Evolutionary conservation across 2,329 filamentous ascomycete species (phyloP).

Genomic region (Fusarium annulatum): DNA sequence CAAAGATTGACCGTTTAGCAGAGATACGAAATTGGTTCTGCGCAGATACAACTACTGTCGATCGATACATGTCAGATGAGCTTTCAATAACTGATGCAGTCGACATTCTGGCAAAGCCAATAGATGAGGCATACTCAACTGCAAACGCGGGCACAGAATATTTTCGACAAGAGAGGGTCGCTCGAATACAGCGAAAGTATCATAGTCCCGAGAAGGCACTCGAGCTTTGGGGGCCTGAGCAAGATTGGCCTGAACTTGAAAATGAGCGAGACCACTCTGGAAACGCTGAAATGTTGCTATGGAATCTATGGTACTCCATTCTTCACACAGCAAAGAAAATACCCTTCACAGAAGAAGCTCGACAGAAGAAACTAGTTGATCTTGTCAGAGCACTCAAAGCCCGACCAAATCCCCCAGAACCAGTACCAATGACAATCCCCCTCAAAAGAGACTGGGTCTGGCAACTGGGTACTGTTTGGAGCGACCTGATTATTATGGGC

Average conservation of each 20-base stretch:
- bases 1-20: neutral
- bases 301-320: neutral
- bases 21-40: slow-evolving; percentile 1
- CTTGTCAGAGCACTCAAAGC: neutral
- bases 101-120: neutral
- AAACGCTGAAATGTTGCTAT: neutral
- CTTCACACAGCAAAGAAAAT: slow-evolving; percentile 2
- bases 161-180: neutral
- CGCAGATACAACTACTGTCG: fast-evolving
- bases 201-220: neutral
- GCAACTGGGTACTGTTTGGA: neutral
- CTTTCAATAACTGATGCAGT: neutral
- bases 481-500: neutral
- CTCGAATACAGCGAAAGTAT: neutral
- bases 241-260: neutral
- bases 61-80: neutral
- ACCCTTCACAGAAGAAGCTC: neutral
- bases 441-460: slow-evolving; percentile 11
- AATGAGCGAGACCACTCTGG: neutral
- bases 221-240: neutral
- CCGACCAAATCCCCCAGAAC: neutral
- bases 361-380: neutral
- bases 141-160: neutral
- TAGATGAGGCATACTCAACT: neutral
- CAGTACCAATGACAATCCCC: neutral